phyloP scores from a whole-genome alignment of 345 rosid species.

The Pugionium cornutum region DNA sequence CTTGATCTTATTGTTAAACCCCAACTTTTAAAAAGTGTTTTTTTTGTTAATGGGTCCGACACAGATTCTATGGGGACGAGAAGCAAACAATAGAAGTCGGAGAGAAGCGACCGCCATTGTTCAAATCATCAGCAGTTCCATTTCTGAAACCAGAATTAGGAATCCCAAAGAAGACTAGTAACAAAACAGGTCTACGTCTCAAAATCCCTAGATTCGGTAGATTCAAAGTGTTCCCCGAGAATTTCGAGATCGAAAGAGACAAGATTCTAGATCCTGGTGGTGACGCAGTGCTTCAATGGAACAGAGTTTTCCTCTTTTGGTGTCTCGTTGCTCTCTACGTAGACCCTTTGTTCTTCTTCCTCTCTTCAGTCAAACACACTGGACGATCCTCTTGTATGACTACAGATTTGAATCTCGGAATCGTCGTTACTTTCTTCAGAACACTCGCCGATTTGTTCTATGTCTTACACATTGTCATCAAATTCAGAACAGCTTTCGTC shows the following conservation, averaged over 20 bases:
- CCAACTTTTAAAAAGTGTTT: neutral
- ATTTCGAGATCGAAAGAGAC: constrained; percentile 45
- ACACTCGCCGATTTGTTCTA: constrained; percentile 74
- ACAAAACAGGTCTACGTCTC: constrained; percentile 7
- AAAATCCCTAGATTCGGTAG: constrained; percentile 50
- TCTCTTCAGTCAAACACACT: constrained; percentile 53
- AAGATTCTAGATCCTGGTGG: constrained; percentile 74
- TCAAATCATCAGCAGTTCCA: constrained; percentile 48
- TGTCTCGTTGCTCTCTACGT: constrained; percentile 73
- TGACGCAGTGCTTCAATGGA: constrained; percentile 50
- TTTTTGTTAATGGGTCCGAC: constrained; percentile 13
- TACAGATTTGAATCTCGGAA: constrained; percentile 63
- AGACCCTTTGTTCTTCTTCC: constrained; percentile 79
- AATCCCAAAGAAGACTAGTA: constrained; percentile 22
- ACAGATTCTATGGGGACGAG: constrained; percentile 57
- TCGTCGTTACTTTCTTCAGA: constrained; percentile 64
- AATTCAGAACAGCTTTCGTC: constrained; percentile 78
- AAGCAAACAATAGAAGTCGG: constrained; percentile 39
- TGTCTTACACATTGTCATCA: constrained; percentile 56
- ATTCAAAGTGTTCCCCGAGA: constrained; percentile 61
- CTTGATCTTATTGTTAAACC: constrained; percentile 23
- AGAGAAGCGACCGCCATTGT: constrained; percentile 47
- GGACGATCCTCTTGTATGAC: constrained; percentile 58
- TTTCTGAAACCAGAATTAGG: constrained; percentile 42
- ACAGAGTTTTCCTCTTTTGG: constrained; percentile 72